phyloP scores from a whole-genome alignment of 1,284 basidiomycete genomes.

The Prillingera fragicola region DNA sequence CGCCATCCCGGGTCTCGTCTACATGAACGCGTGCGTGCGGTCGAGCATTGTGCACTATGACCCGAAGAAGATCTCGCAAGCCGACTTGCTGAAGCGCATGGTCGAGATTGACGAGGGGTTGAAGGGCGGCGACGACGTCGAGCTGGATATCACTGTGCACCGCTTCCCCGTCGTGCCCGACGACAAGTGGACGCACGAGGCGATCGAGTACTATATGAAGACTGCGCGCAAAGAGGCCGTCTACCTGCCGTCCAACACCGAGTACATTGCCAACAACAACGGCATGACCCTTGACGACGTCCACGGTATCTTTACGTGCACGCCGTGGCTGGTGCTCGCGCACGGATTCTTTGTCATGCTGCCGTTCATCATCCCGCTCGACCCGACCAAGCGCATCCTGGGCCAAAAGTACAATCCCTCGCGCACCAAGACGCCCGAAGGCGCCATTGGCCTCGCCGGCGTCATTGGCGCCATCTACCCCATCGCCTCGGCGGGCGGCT shows the following conservation, averaged over 20 bases:
- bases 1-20: conserved; percentile 48
- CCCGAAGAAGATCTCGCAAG: conserved; percentile 49
- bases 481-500: conserved; percentile 61
- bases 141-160: conserved; percentile 55
- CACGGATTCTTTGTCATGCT: conserved; percentile 25
- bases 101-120: conserved; percentile 11
- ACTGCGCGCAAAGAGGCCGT: conserved; percentile 49
- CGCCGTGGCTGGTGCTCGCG: conserved; percentile 22
- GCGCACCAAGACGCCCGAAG: conserved; percentile 43
- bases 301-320: conserved; percentile 13
- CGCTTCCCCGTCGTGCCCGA: conserved; percentile 61
- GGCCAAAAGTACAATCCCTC: conserved; percentile 50
- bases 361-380: conserved; percentile 26
- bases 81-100: conserved; percentile 49
- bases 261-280: conserved; percentile 62
- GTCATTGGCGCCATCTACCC: conserved; percentile 60
- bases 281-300: conserved; percentile 15
- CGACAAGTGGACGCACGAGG: conserved; percentile 58
- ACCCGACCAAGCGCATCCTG: conserved; percentile 26
- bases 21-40: conserved; percentile 57
- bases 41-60: conserved; percentile 59
- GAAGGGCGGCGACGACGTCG: conserved; percentile 32
- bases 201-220: conserved; percentile 56
- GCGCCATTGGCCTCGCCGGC: conserved; percentile 55
- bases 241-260: conserved; percentile 62